Evolutionary conservation across 352 stramenopile species (phyloP).

Genomic region (Albugo laibachii): DNA sequence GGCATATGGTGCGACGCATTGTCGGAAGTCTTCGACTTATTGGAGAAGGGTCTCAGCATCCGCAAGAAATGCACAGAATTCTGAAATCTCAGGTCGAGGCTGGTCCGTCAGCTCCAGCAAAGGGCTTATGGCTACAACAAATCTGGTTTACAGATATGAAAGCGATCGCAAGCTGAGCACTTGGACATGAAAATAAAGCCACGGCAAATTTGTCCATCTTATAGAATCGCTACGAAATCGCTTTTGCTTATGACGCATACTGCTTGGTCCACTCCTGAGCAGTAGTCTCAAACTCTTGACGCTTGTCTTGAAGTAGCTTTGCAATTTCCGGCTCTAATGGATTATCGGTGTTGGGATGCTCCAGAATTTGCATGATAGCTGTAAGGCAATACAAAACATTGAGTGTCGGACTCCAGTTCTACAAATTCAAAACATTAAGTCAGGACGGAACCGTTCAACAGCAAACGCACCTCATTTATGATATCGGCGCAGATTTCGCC

Average conservation of each 20-base stretch:
- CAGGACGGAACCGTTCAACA: neutral
- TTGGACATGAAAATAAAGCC: no score
- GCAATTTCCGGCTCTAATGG: conserved; percentile 92
- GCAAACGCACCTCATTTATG: conserved; percentile 63
- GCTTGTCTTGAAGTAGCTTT: conserved; percentile 84
- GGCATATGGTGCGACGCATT: conserved; percentile 77
- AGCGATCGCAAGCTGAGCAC: conserved; percentile 9
- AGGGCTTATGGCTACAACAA: conserved; percentile 65
- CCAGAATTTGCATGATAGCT: conserved; percentile 88
- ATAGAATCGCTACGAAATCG: no score
- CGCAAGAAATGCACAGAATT: conserved; percentile 41
- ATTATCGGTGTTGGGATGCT: conserved; percentile 90
- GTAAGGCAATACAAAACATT: conserved; percentile 85
- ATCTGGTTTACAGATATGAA: conserved; percentile 67
- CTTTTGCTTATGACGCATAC: conserved; percentile 46
- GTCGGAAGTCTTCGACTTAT: conserved; percentile 61
- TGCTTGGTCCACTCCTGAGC: conserved; percentile 86
- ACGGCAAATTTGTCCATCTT: no score
- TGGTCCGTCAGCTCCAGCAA: conserved; percentile 49
- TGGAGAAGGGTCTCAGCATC: conserved; percentile 37
- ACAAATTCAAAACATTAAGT: neutral
- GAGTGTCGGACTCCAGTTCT: conserved; percentile 92
- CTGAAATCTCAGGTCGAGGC: conserved; percentile 24
- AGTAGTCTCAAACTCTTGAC: conserved; percentile 83
- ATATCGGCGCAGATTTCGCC: conserved; percentile 94